Evolutionary conservation across 1,139 yeast species (phyloP).

Genomic region (Yarrowia galli): DNA sequence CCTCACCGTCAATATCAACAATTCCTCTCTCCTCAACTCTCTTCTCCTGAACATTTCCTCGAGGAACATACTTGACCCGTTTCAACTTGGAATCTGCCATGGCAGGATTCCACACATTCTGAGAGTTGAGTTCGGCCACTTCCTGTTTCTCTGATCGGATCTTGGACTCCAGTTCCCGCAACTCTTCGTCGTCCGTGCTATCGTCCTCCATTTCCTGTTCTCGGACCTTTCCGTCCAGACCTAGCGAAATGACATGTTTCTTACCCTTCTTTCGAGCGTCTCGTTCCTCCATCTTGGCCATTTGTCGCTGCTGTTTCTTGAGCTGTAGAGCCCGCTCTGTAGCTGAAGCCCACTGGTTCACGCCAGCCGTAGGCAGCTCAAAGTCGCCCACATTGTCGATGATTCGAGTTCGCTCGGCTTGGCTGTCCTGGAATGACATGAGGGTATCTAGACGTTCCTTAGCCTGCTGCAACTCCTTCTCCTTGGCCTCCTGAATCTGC

Average conservation of each 20-base stretch:
- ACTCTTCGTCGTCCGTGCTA: slow-evolving; percentile 29
- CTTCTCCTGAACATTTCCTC: slow-evolving; percentile 5
- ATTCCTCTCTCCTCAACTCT: slow-evolving; percentile 7
- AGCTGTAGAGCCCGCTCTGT: slow-evolving; percentile 83
- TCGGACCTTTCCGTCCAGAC: slow-evolving; percentile 59
- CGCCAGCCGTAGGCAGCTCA: slow-evolving; percentile 60
- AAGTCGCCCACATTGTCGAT: slow-evolving; percentile 95
- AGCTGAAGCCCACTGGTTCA: slow-evolving; percentile 85
- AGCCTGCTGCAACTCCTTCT: slow-evolving; percentile 58
- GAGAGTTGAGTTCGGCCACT: background rate
- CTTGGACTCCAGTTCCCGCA: slow-evolving; percentile 9
- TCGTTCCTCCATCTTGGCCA: slow-evolving; percentile 66
- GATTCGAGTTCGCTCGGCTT: slow-evolving; percentile 88
- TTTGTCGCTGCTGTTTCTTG: slow-evolving; percentile 79
- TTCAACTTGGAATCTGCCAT: slow-evolving; percentile 27
- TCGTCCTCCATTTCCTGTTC: slow-evolving; percentile 33
- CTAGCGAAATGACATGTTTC: slow-evolving; percentile 75
- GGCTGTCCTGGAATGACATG: slow-evolving; percentile 80
- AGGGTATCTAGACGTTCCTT: slow-evolving; percentile 68
- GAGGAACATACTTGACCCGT: slow-evolving; percentile 11
- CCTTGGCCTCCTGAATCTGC: slow-evolving; percentile 45
- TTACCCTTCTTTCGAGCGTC: slow-evolving; percentile 73
- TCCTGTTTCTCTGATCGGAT: slow-evolving; percentile 24
- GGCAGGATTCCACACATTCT: slow-evolving; percentile 34
- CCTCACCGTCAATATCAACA: slow-evolving; percentile 18